Percentiles rank a stretch among this genome's conserved stretches.
These are phyloP conservation scores for Suillus subluteus DNA, from an alignment of 768 basidiomycete species.

Conservation along the genomic window DNA sequence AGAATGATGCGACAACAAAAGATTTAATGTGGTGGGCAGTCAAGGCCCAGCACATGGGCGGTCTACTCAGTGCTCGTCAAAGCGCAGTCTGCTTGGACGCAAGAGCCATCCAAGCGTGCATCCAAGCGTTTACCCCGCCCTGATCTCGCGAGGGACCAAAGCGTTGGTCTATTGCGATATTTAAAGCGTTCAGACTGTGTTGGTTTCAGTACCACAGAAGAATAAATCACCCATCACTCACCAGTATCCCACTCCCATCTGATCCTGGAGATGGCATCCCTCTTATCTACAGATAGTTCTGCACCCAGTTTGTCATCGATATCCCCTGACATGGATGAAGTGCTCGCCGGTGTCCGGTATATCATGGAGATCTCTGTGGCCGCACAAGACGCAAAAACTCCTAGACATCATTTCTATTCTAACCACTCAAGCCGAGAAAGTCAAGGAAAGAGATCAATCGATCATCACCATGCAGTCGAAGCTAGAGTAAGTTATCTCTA, in stretches of 20 bases:
- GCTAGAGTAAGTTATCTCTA: constrained; percentile 1
- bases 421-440: background rate
- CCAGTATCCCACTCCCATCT: background rate
- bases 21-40: background rate
- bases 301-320: background rate
- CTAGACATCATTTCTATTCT: background rate
- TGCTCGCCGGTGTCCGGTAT: background rate
- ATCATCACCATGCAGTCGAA: constrained; percentile 3
- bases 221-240: background rate
- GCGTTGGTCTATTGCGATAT: background rate
- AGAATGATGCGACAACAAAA: background rate
- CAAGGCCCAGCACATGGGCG: background rate
- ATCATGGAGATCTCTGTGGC: background rate
- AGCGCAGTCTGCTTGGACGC: background rate
- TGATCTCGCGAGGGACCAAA: background rate
- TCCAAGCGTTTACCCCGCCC: background rate
- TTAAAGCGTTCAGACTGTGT: background rate
- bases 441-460: background rate
- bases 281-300: background rate
- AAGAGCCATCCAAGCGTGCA: background rate
- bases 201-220: background rate
- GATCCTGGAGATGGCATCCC: background rate
- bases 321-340: no score
- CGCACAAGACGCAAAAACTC: background rate
- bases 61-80: background rate